Evolutionary conservation across 1,284 basidiomycete species (phyloP).

Genomic region (Agroathelia rolfsii): DNA sequence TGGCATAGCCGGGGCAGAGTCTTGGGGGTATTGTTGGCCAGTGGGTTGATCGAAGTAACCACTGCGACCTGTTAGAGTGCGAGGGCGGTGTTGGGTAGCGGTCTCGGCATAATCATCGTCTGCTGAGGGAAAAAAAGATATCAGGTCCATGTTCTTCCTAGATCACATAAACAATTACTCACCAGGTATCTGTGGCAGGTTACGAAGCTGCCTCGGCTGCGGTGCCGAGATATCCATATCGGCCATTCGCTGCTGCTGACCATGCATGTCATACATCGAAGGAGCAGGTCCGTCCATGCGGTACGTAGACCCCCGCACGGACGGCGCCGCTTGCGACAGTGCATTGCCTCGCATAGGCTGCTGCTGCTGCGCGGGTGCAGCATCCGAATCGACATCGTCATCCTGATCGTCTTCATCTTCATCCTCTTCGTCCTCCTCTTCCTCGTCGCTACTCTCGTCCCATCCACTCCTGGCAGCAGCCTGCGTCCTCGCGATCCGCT

Average conservation of each 20-base stretch:
- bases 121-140: constrained; percentile 10
- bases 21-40: too few species aligned
- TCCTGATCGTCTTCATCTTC: constrained; percentile 72
- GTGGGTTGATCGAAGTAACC: too few species aligned
- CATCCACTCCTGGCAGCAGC: constrained; percentile 41
- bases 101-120: constrained; percentile 19
- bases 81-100: too few species aligned
- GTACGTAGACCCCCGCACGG: constrained; percentile 15
- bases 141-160: not conserved
- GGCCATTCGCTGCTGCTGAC: constrained; percentile 14
- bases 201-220: constrained; percentile 32
- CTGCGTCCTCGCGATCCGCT: constrained; percentile 37
- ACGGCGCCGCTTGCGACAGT: constrained; percentile 14
- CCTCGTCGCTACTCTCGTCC: constrained; percentile 71
- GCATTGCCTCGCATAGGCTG: constrained; percentile 15
- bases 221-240: not conserved
- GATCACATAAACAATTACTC: constrained; percentile 8
- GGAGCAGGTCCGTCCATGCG: constrained; percentile 19
- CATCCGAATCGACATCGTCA: constrained; percentile 59
- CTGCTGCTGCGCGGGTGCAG: constrained; percentile 29
- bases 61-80: too few species aligned
- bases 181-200: constrained; percentile 35
- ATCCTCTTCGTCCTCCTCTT: constrained; percentile 69
- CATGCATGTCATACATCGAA: constrained; percentile 21
- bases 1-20: too few species aligned